These are phyloP conservation scores for Micractinium sp. DNA, from an alignment of 139 green algal genomes.

Conservation along the genomic window DNA sequence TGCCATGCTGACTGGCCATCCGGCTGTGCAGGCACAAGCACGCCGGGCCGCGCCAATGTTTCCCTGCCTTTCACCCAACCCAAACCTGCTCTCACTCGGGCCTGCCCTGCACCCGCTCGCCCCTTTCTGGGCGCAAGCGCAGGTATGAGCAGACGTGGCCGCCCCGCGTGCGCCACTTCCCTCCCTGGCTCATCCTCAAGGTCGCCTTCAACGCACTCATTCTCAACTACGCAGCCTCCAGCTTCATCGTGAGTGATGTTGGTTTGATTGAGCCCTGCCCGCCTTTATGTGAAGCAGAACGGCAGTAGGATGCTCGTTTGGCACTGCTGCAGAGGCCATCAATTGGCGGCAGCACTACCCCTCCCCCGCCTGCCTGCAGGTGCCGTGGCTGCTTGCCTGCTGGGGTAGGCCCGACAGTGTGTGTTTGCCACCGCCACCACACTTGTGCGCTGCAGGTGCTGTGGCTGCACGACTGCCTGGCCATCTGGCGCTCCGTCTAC, in stretches of 20 bases:
- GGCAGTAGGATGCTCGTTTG: too few relatives aligned
- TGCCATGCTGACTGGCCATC: too few relatives aligned
- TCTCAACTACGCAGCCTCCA: slow-evolving; percentile 56
- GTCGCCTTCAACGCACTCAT: slow-evolving; percentile 43
- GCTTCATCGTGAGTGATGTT: slow-evolving; percentile 51
- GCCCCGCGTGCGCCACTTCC: not conserved
- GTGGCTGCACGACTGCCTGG: slow-evolving; percentile 29
- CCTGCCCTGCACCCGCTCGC: not conserved
- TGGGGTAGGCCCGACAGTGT: too few relatives aligned
- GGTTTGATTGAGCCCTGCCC: too few relatives aligned
- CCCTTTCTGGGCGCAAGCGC: not conserved
- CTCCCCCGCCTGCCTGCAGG: not conserved
- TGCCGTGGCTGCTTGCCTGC: too few relatives aligned
- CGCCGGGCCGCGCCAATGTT: not conserved
- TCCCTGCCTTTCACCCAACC: not conserved
- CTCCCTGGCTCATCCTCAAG: slow-evolving; percentile 48
- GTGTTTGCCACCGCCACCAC: too few relatives aligned
- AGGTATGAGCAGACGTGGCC: slow-evolving; percentile 56
- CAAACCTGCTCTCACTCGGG: not conserved
- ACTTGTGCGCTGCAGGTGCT: slow-evolving; percentile 52
- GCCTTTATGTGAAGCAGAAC: too few relatives aligned
- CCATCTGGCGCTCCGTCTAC: slow-evolving; percentile 52
- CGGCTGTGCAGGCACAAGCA: too few relatives aligned
- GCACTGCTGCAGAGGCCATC: too few relatives aligned
- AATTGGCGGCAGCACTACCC: too few relatives aligned